A percentile compares a stretch with the other conserved stretches of the same genome.
Conservation (phyloP, 352 stramenopile species). For the Pythium utonaiense region DNA sequence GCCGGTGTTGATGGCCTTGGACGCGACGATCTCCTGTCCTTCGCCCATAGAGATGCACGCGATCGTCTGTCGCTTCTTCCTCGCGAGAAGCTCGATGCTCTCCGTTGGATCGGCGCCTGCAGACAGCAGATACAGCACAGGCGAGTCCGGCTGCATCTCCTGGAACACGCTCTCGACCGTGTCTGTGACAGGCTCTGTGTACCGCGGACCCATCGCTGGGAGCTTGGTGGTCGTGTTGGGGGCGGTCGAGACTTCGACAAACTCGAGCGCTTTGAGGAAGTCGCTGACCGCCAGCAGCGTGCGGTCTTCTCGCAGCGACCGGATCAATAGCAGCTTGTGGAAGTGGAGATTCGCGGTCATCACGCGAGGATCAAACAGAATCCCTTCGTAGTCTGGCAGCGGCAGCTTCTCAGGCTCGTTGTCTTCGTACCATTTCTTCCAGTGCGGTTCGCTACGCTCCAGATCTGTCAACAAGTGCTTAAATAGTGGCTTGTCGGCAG, state of each 20-base stretch:
- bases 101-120: constrained; percentile 71
- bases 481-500: constrained; percentile 60
- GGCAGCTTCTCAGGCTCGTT: constrained; percentile 66
- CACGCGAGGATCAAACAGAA: constrained; percentile 57
- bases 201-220: constrained; percentile 57
- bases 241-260: constrained; percentile 39
- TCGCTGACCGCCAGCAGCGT: constrained; percentile 65
- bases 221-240: constrained; percentile 34
- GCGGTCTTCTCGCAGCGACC: constrained; percentile 66
- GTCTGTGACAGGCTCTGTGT: constrained; percentile 63
- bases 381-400: constrained; percentile 62
- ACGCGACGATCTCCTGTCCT: constrained; percentile 59
- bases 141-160: constrained; percentile 62
- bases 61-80: constrained; percentile 64
- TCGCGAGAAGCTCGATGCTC: constrained; percentile 59
- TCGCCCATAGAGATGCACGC: constrained; percentile 80
- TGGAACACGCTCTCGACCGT: constrained; percentile 66
- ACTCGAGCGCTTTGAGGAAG: constrained; percentile 63
- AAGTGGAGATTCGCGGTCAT: constrained; percentile 71
- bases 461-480: constrained; percentile 59
- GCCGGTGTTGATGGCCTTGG: constrained; percentile 45
- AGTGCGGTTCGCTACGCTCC: constrained; percentile 64
- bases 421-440: constrained; percentile 76
- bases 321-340: constrained; percentile 63
- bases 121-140: constrained; percentile 70